phyloP scores from a whole-genome alignment of 2,329 filamentous ascomycete species.

The Taxawa tesnikishii region DNA sequence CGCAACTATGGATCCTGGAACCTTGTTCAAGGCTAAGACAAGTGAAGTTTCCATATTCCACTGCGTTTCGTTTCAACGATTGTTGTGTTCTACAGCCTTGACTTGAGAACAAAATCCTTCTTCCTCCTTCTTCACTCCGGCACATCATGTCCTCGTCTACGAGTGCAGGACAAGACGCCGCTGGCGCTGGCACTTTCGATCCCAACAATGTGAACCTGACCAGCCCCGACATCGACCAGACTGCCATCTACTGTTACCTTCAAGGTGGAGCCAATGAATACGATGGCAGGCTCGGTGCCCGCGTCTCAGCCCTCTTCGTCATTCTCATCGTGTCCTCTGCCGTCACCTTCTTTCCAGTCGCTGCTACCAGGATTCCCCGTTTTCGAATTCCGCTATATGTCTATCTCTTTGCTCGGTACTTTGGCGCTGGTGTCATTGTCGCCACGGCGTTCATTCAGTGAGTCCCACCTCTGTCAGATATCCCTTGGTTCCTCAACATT shows the following conservation, averaged over 20 bases:
- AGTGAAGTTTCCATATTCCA: too few species aligned
- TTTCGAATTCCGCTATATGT: constrained; percentile 29
- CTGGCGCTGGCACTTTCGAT: too few species aligned
- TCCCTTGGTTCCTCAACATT: too few species aligned
- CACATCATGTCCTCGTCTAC: too few species aligned
- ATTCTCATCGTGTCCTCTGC: constrained; percentile 28
- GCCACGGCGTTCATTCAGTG: constrained; percentile 35
- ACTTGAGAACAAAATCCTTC: too few species aligned
- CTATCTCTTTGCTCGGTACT: constrained; percentile 36
- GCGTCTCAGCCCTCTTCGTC: constrained; percentile 32
- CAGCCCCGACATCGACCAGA: constrained; percentile 26
- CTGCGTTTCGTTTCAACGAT: too few species aligned
- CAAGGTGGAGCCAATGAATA: constrained; percentile 37
- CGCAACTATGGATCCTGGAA: too few species aligned
- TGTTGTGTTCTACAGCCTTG: too few species aligned
- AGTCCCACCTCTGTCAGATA: too few species aligned
- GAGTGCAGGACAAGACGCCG: too few species aligned
- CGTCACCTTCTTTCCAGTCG: constrained; percentile 34
- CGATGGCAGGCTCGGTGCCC: constrained; percentile 34
- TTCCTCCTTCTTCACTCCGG: too few species aligned
- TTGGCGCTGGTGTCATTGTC: constrained; percentile 34
- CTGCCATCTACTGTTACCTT: constrained; percentile 44
- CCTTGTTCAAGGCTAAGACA: too few species aligned
- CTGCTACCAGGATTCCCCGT: constrained; percentile 25
- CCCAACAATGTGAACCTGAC: constrained; percentile 15